A percentile compares a stretch with the other conserved stretches of the same genome.
Conservation (phyloP, 2,329 filamentous ascomycete genomes). For the Sphaerulina vaccinii region DNA sequence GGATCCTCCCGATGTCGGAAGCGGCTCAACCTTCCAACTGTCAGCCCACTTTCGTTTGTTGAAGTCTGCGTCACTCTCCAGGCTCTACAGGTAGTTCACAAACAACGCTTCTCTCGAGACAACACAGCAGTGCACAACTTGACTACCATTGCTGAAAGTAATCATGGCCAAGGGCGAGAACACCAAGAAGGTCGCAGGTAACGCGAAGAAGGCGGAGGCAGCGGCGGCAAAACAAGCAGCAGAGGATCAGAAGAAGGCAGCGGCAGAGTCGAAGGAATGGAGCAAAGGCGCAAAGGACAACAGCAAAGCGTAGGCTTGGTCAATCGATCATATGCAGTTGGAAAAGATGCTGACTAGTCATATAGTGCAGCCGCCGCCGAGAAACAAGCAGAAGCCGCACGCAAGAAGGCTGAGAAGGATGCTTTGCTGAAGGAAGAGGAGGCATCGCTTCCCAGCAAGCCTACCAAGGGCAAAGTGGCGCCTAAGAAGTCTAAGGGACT, state of each 20-base stretch:
- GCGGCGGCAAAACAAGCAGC: slow-evolving; percentile 76
- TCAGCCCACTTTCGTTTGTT: too few species aligned
- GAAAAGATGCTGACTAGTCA: slow-evolving; percentile 12
- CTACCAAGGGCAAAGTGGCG: slow-evolving; percentile 67
- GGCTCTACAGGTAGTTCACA: too few species aligned
- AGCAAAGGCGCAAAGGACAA: slow-evolving; percentile 78
- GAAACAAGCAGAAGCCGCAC: slow-evolving; percentile 77
- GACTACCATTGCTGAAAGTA: background rate
- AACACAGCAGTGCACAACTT: background rate
- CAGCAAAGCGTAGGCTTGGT: slow-evolving; percentile 75
- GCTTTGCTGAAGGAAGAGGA: slow-evolving; percentile 83
- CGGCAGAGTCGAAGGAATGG: slow-evolving; percentile 75
- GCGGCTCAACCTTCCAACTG: too few species aligned
- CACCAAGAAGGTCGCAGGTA: slow-evolving; percentile 84
- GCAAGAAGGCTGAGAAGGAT: slow-evolving; percentile 90
- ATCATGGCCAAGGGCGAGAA: slow-evolving; percentile 60
- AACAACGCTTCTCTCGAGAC: too few species aligned
- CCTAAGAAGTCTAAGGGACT: slow-evolving; percentile 61
- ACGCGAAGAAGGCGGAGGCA: slow-evolving; percentile 87
- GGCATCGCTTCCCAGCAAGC: slow-evolving; percentile 62
- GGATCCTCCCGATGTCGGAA: too few species aligned
- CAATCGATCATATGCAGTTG: background rate
- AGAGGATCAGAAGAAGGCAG: slow-evolving; percentile 64
- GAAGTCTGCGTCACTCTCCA: too few species aligned
- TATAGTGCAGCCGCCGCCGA: slow-evolving; percentile 76